phyloP scores from a whole-genome alignment of 2,329 filamentous ascomycete genomes.

The Metarhizium anisopliae region DNA sequence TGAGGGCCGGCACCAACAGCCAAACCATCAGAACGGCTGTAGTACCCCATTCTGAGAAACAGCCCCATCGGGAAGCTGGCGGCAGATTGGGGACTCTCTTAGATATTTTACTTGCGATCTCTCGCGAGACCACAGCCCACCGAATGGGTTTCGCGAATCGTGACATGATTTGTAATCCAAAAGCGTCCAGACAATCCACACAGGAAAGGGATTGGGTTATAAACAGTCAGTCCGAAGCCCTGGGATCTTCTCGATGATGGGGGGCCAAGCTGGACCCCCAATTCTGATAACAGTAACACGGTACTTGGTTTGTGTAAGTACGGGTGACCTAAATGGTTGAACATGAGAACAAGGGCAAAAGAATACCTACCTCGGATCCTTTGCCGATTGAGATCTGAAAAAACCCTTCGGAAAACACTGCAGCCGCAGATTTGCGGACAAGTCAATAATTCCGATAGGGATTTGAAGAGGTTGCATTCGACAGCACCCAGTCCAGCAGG shows the following conservation, averaged over 20 bases:
- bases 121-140: background rate
- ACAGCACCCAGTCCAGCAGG: slow-evolving; percentile 1
- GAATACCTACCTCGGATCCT: background rate
- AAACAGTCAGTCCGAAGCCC: background rate
- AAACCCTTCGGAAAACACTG: slow-evolving; percentile 9
- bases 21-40: background rate
- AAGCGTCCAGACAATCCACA: background rate
- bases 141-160: background rate
- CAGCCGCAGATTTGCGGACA: slow-evolving; percentile 13
- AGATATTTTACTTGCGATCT: background rate
- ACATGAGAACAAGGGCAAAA: background rate
- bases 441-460: slow-evolving; percentile 11
- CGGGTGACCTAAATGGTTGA: background rate
- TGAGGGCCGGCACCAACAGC: background rate
- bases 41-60: background rate
- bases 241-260: background rate
- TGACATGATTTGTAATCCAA: background rate
- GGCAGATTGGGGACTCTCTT: background rate
- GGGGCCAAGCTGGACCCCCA: background rate
- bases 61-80: background rate
- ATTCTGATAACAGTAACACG: background rate
- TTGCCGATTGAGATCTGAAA: slow-evolving; percentile 5
- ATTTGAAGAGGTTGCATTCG: background rate
- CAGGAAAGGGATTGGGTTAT: background rate
- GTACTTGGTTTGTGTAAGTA: background rate